A percentile compares a stretch with the other conserved stretches of the same genome.
Conservation (phyloP, 164 flowering plant genomes). For the Brasenia schreberi region DNA sequence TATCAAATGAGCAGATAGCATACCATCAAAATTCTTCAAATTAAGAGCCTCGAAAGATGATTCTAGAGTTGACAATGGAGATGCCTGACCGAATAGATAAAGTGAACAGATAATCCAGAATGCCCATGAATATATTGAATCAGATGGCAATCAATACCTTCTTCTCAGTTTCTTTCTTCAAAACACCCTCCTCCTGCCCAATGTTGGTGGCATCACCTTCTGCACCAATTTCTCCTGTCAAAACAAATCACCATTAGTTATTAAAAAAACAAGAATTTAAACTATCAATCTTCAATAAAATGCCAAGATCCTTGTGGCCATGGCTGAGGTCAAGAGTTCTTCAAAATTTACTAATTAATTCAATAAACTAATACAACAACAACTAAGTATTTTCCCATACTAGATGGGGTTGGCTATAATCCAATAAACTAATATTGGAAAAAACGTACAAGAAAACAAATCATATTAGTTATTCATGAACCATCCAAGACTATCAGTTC, state of each 20-base stretch:
- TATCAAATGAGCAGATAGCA: neutral
- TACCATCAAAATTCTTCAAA: constrained; percentile 94
- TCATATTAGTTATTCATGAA: too few species aligned
- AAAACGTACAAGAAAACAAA: too few species aligned
- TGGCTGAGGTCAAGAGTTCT: neutral
- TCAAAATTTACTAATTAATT: neutral
- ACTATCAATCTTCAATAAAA: neutral
- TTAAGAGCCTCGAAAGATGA: constrained; percentile 86
- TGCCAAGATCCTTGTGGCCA: neutral
- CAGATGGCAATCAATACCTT: constrained; percentile 32
- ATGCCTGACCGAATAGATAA: constrained; percentile 68
- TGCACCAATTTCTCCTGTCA: constrained; percentile 19
- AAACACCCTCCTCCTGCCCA: constrained; percentile 30
- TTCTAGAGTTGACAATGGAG: constrained; percentile 80
- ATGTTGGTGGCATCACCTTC: constrained; percentile 22
- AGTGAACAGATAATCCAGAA: neutral
- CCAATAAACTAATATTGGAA: too few species aligned
- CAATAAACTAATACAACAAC: too few species aligned
- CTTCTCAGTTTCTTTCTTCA: constrained; percentile 51
- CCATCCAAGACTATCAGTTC: too few species aligned
- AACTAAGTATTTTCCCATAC: too few species aligned
- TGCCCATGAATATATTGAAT: neutral
- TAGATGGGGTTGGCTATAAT: too few species aligned
- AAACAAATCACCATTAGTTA: constrained; percentile 1
- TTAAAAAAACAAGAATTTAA: neutral